These are phyloP conservation scores for Ophiostoma sp. DNA, from an alignment of 2,329 filamentous ascomycete species.

Conservation along the genomic window DNA sequence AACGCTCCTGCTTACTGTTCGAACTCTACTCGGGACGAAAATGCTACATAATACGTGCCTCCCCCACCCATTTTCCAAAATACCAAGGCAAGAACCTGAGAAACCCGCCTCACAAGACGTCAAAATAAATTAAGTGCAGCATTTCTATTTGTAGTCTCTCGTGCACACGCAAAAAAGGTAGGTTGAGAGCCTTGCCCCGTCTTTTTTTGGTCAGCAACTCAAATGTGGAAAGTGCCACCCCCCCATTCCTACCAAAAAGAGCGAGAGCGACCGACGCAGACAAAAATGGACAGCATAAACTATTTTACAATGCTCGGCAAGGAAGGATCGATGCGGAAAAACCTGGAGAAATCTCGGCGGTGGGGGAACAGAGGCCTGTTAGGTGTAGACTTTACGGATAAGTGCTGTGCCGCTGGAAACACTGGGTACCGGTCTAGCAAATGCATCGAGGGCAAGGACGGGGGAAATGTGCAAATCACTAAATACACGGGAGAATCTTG, in stretches of 20 bases:
- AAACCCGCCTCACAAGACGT: neutral
- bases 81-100: neutral
- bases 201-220: neutral
- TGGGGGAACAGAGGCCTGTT: neutral
- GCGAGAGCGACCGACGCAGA: neutral
- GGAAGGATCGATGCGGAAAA: constrained; percentile 4
- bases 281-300: constrained; percentile 7
- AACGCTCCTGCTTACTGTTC: neutral
- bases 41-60: neutral
- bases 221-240: constrained; percentile 1
- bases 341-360: neutral
- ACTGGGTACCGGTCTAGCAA: neutral
- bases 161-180: neutral
- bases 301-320: neutral
- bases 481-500: neutral
- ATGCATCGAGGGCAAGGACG: neutral
- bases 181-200: neutral
- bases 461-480: neutral
- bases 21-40: neutral
- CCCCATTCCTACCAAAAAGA: constrained; percentile 8
- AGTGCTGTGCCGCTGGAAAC: neutral
- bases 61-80: neutral
- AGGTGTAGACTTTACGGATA: neutral
- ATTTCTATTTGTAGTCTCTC: neutral
- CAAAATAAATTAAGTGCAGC: neutral